Evolutionary conservation across 179 eudicot genomes (phyloP), one percentile per base, ranked within the genome.

Genomic region (Heliamphora pulchella): DNA sequence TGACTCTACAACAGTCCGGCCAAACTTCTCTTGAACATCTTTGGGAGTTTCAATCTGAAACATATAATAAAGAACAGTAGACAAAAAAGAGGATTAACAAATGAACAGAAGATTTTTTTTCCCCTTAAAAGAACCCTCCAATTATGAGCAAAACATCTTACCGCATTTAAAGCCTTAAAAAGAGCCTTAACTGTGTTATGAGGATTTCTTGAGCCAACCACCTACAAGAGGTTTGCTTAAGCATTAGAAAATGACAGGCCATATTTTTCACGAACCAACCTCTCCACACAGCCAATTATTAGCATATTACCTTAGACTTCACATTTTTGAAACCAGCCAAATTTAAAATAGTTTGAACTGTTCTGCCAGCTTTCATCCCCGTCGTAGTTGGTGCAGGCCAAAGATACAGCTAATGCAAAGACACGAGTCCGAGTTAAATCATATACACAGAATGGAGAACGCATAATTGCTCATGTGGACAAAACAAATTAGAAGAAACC

Each of bases 21-120:
- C 97, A 75, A 96, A 94, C 86, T 96, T 96, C 90, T 94, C 91
- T 81, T 96, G 94, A 78, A 96, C 91, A 74, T 94, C 99, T 87
- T 92, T 94, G 53, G 98, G 97, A 75, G 94, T 94, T 87, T 96
- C 98, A 75, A 96, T 87, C 99, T 96, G 91, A 54, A 65, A 66
- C 78, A 82, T 46, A n/a, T 48, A 39, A 46, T 14, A 64, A 55
- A 61, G 78, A 78, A 79, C 50, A 77, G 41, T 15, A 41, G 22
- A 20, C 9, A 46, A 75, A 17, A 78, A 20, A 76, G 18, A 61
- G 3, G 1, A 17, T 9, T 5, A 58, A 47, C 3, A 5, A 69
- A n/a, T 44, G 18, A 48, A 74, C 51, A 48, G 1, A 7, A 47
- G 57, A 65, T 15, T 8, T 17, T 3, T 15, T 0, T 3, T 1